Conservation (phyloP, 495 filamentous ascomycete genomes). For the Recurvomyces mirabilis region DNA sequence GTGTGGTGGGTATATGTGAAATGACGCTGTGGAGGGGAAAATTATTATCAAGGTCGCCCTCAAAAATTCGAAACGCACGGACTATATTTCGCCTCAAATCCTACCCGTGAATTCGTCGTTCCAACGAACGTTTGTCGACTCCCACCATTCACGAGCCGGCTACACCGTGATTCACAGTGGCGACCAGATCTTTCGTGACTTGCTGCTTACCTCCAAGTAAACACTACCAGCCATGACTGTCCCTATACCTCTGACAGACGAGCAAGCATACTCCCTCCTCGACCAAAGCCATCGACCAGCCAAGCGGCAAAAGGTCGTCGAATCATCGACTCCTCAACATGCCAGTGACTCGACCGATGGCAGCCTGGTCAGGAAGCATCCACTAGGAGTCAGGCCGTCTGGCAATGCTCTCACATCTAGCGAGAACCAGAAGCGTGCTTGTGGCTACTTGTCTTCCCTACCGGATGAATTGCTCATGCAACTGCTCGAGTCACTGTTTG, state of each 20-base stretch:
- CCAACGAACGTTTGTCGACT: background rate
- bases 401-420: slow-evolving; percentile 69
- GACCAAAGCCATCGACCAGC: slow-evolving; percentile 2
- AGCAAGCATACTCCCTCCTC: background rate
- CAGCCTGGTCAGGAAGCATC: slow-evolving; percentile 59
- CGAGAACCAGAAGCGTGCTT: slow-evolving; percentile 51
- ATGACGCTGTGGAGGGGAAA: background rate
- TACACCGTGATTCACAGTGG: slow-evolving; percentile 5
- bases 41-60: background rate
- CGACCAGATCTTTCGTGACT: too few species aligned
- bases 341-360: background rate
- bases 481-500: slow-evolving; percentile 65
- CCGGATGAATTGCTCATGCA: slow-evolving; percentile 75
- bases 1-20: slow-evolving; percentile 10
- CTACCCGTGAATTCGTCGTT: background rate
- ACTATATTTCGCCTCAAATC: background rate
- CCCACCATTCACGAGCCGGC: background rate
- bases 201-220: too few species aligned
- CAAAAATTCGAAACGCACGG: too few species aligned
- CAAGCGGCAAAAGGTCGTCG: slow-evolving; percentile 23
- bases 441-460: slow-evolving; percentile 52
- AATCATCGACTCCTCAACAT: background rate
- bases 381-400: slow-evolving; percentile 72
- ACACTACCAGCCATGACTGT: slow-evolving; percentile 9
- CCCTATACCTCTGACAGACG: background rate